Evolutionary conservation across 306 rosid genomes (phyloP), one percentile per base, ranked within the genome.

Genomic region (Sicyos edulis): DNA sequence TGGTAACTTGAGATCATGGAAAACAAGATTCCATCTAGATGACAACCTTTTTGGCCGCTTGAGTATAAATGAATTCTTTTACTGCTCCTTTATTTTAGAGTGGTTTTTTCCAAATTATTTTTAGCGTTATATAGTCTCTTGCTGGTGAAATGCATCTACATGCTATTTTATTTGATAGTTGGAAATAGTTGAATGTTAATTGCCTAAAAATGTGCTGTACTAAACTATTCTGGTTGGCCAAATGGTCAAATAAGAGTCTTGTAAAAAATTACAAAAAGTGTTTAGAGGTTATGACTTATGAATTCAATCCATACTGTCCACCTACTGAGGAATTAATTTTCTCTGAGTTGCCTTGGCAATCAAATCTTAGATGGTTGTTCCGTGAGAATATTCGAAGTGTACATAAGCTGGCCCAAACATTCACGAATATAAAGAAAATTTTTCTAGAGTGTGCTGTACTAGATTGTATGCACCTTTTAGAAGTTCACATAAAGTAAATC

Each of bases 111-210:
- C 14, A 1, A n/a, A 42, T 63, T 65, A 19, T 7, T 65, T 65
- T 65, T 53, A 68, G 8, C 17, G 54, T 66, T 66, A 6, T 66
- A 19, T 12, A 45, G 16, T 45, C 58, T 42, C 42, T 24, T 26
- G 12, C 15, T 14, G 13, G 4, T 50, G 73, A 8, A 50, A 67
- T 67, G 37, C 58, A 24, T 24, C 45, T 51, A 37, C 8, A 12
- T 50, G 20, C 73, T 50, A 49, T 50, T 45, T 67, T 67, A 64
- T 64, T 10, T 64, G 32, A 64, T 44, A 42, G 47, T 19, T 42
- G 52, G 53, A 42, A 42, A 12, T 40, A 44, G 70, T 42, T 42
- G 11, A 67, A 47, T 20, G 32, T 67, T 47, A 47, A 67, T 50
- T 24, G 20, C 72, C 17, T 47, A 21, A 13, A 45, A 22, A 24